Percentiles rank a stretch among this genome's conserved stretches.
Evolutionary conservation across 2,329 filamentous ascomycete genomes (phyloP).

Genomic region (Aciculosporium take): DNA sequence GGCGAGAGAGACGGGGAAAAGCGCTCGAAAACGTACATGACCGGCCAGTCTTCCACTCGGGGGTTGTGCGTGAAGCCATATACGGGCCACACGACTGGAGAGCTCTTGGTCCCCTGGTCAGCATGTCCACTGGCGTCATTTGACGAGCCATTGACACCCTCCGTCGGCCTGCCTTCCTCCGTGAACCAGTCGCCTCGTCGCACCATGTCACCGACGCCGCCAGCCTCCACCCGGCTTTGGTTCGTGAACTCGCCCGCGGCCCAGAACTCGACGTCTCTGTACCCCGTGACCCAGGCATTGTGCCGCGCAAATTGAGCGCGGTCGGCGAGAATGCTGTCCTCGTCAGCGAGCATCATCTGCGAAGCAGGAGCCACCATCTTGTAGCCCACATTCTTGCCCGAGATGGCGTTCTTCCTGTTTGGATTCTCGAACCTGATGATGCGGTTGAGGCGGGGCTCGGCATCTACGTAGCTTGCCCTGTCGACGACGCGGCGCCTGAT

Average conservation of each 20-base stretch:
- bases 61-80: slow-evolving; percentile 36
- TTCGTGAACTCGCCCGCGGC: slow-evolving; percentile 38
- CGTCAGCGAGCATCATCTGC: slow-evolving; percentile 29
- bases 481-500: slow-evolving; percentile 33
- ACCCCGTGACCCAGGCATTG: slow-evolving; percentile 33
- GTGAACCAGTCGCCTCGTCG: slow-evolving; percentile 32
- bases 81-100: slow-evolving; percentile 31
- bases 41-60: slow-evolving; percentile 34
- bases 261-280: slow-evolving; percentile 35
- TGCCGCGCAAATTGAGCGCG: slow-evolving; percentile 32
- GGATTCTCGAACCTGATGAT: slow-evolving; percentile 34
- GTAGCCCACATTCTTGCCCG: slow-evolving; percentile 35
- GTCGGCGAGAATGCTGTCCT: slow-evolving; percentile 25
- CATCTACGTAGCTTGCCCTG: slow-evolving; percentile 33
- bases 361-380: slow-evolving; percentile 31
- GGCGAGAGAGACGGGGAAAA: too few relatives aligned
- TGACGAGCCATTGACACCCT: background rate
- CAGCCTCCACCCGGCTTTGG: slow-evolving; percentile 28
- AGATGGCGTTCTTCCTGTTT: slow-evolving; percentile 29
- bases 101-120: slow-evolving; percentile 12
- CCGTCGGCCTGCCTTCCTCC: slow-evolving; percentile 12
- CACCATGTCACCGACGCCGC: slow-evolving; percentile 33
- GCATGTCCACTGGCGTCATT: slow-evolving; percentile 3
- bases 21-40: slow-evolving; percentile 30
- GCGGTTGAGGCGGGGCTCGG: slow-evolving; percentile 38